Evolutionary conservation across 75 land plant genomes (phyloP).

Genomic region (Ceratopteris richardii): DNA sequence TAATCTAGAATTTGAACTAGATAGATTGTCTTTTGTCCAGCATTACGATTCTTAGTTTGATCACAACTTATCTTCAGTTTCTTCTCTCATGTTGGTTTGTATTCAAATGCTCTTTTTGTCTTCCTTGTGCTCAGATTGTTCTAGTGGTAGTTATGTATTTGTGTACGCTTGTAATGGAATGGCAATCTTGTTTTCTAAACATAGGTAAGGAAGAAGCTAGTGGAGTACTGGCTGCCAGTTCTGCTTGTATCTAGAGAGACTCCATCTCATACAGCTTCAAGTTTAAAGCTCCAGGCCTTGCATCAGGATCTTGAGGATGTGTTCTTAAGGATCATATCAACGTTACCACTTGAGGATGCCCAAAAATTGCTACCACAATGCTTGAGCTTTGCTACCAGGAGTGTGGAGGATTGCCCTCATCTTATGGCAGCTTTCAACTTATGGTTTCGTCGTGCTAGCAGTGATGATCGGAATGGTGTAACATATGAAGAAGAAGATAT

Average conservation of each 20-base stretch:
- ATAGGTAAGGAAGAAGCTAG: conserved; percentile 80
- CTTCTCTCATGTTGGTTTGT: too few relatives aligned
- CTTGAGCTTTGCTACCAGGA: conserved; percentile 71
- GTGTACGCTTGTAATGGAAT: background rate
- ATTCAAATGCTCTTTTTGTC: too few relatives aligned
- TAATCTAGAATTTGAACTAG: too few relatives aligned
- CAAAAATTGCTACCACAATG: conserved; percentile 68
- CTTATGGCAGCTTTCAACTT: conserved; percentile 59
- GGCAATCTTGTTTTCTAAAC: too few relatives aligned
- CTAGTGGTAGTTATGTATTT: background rate
- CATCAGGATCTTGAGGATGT: conserved; percentile 72
- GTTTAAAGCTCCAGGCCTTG: conserved; percentile 32
- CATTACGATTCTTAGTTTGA: too few relatives aligned
- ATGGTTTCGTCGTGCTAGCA: conserved; percentile 65
- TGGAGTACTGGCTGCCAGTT: conserved; percentile 84
- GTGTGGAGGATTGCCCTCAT: conserved; percentile 70
- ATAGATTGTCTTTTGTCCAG: too few relatives aligned
- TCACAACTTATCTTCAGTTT: too few relatives aligned
- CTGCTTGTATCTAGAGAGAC: conserved; percentile 57
- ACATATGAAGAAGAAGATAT: background rate
- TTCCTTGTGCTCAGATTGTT: too few relatives aligned
- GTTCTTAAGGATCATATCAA: conserved; percentile 74
- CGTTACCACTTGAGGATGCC: conserved; percentile 72
- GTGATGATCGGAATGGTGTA: background rate
- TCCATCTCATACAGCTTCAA: conserved; percentile 22